Evolutionary conservation across 2,329 filamentous ascomycete genomes (phyloP).

Genomic region (Calonectria leucothoes): DNA sequence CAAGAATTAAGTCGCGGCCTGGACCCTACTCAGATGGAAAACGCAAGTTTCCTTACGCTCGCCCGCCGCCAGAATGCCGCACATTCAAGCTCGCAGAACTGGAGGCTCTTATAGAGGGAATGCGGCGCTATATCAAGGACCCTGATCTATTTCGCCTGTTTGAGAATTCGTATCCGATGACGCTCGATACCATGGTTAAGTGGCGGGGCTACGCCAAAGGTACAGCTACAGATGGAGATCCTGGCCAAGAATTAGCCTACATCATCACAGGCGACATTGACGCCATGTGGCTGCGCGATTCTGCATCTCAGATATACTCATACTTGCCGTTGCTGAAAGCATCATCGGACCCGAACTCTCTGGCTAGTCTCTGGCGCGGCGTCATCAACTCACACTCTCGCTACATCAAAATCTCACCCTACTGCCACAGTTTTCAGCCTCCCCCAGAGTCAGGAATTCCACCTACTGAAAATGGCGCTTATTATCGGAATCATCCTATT

Average conservation of each 20-base stretch:
- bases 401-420: background rate
- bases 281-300: background rate
- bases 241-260: background rate
- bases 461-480: background rate
- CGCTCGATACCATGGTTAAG: background rate
- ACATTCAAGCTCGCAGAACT: background rate
- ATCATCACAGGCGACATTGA: background rate
- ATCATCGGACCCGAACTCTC: background rate
- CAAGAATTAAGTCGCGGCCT: background rate
- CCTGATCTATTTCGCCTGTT: background rate
- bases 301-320: background rate
- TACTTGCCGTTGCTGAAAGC: background rate
- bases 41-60: background rate
- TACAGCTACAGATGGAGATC: background rate
- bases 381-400: background rate
- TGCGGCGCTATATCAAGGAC: background rate
- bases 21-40: background rate
- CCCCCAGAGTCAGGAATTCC: background rate
- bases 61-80: background rate
- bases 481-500: background rate
- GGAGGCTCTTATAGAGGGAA: background rate
- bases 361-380: background rate
- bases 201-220: background rate
- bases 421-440: background rate
- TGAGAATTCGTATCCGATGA: background rate